Conservation (phyloP, 495 filamentous ascomycete species). For the Tuber aestivum region DNA sequence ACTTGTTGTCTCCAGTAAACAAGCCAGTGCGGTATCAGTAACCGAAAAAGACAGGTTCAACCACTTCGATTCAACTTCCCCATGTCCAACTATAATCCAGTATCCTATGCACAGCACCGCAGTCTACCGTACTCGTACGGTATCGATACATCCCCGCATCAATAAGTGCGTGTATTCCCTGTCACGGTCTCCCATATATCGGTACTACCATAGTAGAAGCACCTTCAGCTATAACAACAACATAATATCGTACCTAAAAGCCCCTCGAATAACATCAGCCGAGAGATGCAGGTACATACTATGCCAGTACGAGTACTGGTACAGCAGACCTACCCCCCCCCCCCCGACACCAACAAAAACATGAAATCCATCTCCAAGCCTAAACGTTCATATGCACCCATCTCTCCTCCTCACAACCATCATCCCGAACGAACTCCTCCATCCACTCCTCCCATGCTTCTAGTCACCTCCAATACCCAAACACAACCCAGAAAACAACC, state of each 20-base stretch:
- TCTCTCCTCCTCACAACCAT: background rate
- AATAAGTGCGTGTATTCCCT: background rate
- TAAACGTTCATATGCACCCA: background rate
- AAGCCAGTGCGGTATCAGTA: background rate
- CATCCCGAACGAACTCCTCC: background rate
- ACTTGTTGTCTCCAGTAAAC: background rate
- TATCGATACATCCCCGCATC: background rate
- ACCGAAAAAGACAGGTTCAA: background rate
- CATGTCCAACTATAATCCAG: background rate
- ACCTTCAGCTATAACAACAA: background rate
- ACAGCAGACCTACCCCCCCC: background rate
- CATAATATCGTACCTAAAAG: background rate
- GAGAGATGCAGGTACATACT: background rate
- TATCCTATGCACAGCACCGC: background rate
- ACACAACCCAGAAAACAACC: background rate
- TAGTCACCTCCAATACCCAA: slow-evolving; percentile 3
- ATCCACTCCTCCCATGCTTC: background rate
- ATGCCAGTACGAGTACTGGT: background rate
- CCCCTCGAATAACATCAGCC: background rate
- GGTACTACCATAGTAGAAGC: too few relatives aligned
- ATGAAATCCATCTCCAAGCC: background rate
- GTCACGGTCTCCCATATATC: background rate
- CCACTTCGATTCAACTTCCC: background rate
- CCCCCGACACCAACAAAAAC: background rate
- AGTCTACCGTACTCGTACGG: background rate